Percentiles rank a stretch among this genome's conserved stretches.
Conservation (phyloP, 148 eudicot genomes). For the Rhododendron molle region DNA sequence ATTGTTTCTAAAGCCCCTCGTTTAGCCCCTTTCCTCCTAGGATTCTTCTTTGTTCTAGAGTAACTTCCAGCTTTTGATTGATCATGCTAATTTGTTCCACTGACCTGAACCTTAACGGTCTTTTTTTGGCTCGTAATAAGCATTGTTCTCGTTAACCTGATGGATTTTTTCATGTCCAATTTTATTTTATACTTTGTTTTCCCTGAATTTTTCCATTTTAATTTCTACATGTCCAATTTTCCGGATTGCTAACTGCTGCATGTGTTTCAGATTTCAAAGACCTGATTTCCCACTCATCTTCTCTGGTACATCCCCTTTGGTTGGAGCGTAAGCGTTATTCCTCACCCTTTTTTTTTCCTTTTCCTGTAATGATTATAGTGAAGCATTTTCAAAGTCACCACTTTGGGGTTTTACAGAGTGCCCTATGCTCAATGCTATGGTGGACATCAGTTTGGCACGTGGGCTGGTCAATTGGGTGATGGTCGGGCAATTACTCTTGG, state of each 20-base stretch:
- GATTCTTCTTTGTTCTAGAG: background rate
- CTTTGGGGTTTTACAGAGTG: constrained; percentile 36
- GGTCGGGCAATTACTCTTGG: constrained; percentile 96
- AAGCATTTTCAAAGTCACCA: constrained; percentile 7
- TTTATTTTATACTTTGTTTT: background rate
- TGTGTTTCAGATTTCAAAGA: constrained; percentile 67
- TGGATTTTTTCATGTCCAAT: background rate
- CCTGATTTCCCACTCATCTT: constrained; percentile 72
- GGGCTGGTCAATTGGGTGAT: constrained; percentile 99
- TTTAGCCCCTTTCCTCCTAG: background rate
- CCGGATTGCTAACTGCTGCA: constrained; percentile 5
- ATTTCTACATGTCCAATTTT: background rate
- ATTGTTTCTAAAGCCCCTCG: background rate
- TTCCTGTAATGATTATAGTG: background rate
- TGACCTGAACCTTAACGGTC: background rate
- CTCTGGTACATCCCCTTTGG: constrained; percentile 75
- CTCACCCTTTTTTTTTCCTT: background rate
- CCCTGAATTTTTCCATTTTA: background rate
- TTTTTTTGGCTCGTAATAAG: background rate
- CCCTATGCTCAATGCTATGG: constrained; percentile 98
- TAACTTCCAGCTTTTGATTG: background rate
- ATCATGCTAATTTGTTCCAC: constrained; percentile 1
- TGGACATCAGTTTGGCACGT: constrained; percentile 97
- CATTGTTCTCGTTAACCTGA: background rate
- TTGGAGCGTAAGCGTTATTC: constrained; percentile 61